Evolutionary conservation across 1,284 basidiomycete species (phyloP), one percentile per base, ranked within the genome.

Genomic region (Kwoniella shivajii): DNA sequence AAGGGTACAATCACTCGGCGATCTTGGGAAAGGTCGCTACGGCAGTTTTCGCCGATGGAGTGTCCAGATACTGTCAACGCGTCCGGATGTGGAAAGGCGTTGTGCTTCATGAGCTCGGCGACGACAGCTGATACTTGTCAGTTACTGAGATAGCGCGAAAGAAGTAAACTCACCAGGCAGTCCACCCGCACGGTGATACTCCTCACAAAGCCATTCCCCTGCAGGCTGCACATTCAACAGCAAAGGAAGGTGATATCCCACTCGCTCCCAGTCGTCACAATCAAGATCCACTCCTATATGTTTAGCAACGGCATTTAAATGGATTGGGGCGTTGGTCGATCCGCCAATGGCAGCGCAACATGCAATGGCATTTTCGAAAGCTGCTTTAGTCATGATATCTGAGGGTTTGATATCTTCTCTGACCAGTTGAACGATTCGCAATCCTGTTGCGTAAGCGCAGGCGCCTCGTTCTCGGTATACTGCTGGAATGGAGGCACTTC

Each of bases 311-410:
- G 75, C 75, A 43, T 68, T 72, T 41, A 77, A 57, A 59, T 77
- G 74, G 46, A 77, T 74, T 0, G 73, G 74, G 6, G 92, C 88
- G 73, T 97, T 97, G 10, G 93, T 97, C 4, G 91, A 94, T 6
- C 92, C 92, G 46, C 90, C 94, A 18, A 95, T 83, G 45, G 92
- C 82, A 67, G 89, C 92, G 49, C 90, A 84, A 43, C 91, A 82
- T 10, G 87, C 85, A 60, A 97, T 92, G 16, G 92, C 93, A 69
- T 97, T 96, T 71, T 95, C 80, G 79, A 97, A 94, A 0, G 93
- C 91, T 41, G 87, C 82, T 38, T 88, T 88, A 14, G 94, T 96
- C 63, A 97, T 80, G 68, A 97, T 96, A 73, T 97, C 93, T 63
- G 86, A 86, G 26, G 93, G 93, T 76, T 94, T 95, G 68, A 95